Conservation (phyloP, 306 rosid genomes). For the Castanopsis chinensis region DNA sequence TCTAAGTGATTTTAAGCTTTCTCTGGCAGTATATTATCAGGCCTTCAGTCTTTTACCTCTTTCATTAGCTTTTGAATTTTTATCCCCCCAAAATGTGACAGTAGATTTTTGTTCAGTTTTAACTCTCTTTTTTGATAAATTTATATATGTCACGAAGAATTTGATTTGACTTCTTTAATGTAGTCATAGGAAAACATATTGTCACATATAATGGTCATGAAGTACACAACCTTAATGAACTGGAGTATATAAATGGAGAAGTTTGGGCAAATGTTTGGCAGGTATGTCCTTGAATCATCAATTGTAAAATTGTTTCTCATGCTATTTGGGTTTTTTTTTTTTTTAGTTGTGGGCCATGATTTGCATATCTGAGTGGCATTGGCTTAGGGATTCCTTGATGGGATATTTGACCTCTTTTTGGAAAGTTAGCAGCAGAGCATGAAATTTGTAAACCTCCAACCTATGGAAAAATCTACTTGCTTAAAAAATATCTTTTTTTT, state of each 20-base stretch:
- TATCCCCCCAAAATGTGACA: not conserved
- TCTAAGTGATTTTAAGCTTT: not conserved
- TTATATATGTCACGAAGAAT: conserved; percentile 2
- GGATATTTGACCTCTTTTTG: not conserved
- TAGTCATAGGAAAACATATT: conserved; percentile 52
- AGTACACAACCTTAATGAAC: conserved; percentile 78
- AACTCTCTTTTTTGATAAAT: conserved; percentile 1
- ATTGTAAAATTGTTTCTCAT: conserved; percentile 4
- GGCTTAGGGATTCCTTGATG: not conserved
- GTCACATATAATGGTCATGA: conserved; percentile 67
- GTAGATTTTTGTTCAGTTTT: not conserved
- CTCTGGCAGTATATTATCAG: not conserved
- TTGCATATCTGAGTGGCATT: not conserved
- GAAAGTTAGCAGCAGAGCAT: not conserved
- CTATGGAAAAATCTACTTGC: not conserved
- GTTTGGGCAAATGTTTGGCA: conserved; percentile 83
- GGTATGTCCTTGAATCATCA: conserved; percentile 39
- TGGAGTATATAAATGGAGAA: conserved; percentile 81
- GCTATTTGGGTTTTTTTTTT: not conserved
- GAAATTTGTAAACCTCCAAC: not conserved
- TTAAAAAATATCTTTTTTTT: not conserved
- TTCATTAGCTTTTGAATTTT: not conserved
- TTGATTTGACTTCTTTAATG: conserved; percentile 24
- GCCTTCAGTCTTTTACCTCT: not conserved
- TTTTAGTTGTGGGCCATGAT: not conserved